A percentile compares a stretch with the other conserved stretches of the same genome.
These are phyloP conservation scores for Epichloe bromicola DNA, from an alignment of 2,329 filamentous ascomycete genomes.

Conservation along the genomic window DNA sequence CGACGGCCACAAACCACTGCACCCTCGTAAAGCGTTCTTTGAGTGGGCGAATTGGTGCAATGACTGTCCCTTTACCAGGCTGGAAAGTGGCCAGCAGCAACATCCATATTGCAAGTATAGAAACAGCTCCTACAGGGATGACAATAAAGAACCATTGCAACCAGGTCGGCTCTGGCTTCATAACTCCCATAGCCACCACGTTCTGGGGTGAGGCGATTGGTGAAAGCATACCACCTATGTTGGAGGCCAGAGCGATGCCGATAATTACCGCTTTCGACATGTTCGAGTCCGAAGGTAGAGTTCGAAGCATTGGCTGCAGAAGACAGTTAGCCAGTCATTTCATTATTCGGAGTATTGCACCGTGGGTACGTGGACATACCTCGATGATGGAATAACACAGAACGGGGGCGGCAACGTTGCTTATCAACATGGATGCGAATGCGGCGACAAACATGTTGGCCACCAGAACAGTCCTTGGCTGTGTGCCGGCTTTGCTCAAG, in stretches of 20 bases:
- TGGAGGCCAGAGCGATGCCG: slow-evolving; percentile 87
- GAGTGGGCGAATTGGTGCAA: slow-evolving; percentile 81
- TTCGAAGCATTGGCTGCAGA: slow-evolving; percentile 73
- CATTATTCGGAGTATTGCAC: background rate
- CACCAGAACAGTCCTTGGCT: slow-evolving; percentile 76
- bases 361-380: slow-evolving; percentile 31
- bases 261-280: slow-evolving; percentile 95
- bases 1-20: slow-evolving; percentile 82
- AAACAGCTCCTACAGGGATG: slow-evolving; percentile 82
- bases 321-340: background rate
- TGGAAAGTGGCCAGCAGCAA: slow-evolving; percentile 76
- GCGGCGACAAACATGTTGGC: slow-evolving; percentile 98
- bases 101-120: slow-evolving; percentile 77
- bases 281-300: slow-evolving; percentile 74
- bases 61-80: slow-evolving; percentile 71
- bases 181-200: slow-evolving; percentile 90
- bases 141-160: slow-evolving; percentile 94
- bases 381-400: slow-evolving; percentile 97
- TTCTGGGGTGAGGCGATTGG: slow-evolving; percentile 99
- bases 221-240: slow-evolving; percentile 91
- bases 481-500: slow-evolving; percentile 88
- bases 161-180: slow-evolving; percentile 86
- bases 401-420: slow-evolving; percentile 92
- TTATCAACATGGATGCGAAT: slow-evolving; percentile 98
- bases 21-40: slow-evolving; percentile 78